Conservation (phyloP, 352 stramenopile species). For the Globisporangium cylindrosporum region DNA sequence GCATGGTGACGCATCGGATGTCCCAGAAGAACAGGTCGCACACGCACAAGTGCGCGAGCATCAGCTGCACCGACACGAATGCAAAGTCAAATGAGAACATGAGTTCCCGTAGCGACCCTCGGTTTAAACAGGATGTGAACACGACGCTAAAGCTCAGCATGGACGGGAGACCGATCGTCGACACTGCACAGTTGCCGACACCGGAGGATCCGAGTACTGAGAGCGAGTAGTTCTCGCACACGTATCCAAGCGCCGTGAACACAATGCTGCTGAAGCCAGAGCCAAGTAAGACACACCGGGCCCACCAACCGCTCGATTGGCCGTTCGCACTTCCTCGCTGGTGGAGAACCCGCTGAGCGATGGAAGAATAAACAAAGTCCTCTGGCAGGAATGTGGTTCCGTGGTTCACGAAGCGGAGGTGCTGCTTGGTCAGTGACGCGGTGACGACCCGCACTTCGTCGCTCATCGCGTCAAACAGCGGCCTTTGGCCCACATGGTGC, state of each 20-base stretch:
- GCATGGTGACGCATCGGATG: background rate
- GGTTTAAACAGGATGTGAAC: slow-evolving; percentile 1
- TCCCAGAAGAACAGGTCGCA: slow-evolving; percentile 25
- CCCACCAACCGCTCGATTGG: too few relatives aligned
- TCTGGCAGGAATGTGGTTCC: background rate
- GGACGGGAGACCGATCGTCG: background rate
- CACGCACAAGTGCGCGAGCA: slow-evolving; percentile 15
- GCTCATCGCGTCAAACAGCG: background rate
- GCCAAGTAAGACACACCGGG: too few relatives aligned
- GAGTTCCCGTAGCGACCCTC: background rate
- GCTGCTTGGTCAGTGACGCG: background rate
- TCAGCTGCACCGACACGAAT: slow-evolving; percentile 25
- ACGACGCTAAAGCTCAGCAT: background rate
- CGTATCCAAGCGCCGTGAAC: too few relatives aligned
- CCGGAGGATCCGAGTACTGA: background rate
- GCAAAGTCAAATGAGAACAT: slow-evolving; percentile 29
- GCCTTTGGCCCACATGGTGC: background rate
- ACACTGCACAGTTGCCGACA: too few relatives aligned
- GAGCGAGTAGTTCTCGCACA: too few relatives aligned
- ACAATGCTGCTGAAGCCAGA: too few relatives aligned
- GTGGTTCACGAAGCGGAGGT: background rate
- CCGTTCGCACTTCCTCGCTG: too few relatives aligned
- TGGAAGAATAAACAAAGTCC: too few relatives aligned
- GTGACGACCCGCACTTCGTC: background rate
- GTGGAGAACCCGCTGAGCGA: too few relatives aligned